Conservation (phyloP, 441 rosid genomes). For the Corymbia citriodora region DNA sequence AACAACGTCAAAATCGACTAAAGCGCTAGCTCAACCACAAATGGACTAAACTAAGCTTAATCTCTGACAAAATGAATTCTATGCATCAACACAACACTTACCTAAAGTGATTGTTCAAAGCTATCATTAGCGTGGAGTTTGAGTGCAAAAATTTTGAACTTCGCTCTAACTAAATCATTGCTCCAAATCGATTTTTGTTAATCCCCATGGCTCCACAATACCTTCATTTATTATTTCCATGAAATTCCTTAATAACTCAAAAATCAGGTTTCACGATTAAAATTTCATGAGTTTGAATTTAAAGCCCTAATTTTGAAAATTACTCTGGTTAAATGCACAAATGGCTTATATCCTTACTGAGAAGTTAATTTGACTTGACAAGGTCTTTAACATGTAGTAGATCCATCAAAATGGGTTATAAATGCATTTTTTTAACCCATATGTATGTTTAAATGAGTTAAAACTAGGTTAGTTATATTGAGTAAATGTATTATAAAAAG, state of each 20-base stretch:
- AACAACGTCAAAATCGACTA: too few relatives aligned
- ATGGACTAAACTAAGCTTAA: not conserved
- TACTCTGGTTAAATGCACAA: too few relatives aligned
- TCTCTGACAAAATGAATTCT: not conserved
- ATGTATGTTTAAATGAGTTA: too few relatives aligned
- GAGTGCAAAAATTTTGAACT: not conserved
- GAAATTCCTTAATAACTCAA: not conserved
- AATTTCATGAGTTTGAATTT: too few relatives aligned
- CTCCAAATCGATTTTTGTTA: not conserved
- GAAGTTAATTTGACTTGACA: not conserved
- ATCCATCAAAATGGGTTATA: too few relatives aligned
- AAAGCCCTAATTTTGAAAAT: not conserved
- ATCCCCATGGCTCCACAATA: fast-evolving
- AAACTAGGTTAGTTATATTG: too few relatives aligned
- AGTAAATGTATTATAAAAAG: too few relatives aligned
- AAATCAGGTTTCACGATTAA: too few relatives aligned
- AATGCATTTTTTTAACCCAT: too few relatives aligned
- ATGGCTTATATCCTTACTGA: not conserved
- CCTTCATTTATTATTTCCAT: not conserved
- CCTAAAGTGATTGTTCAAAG: not conserved
- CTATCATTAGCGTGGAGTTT: too few relatives aligned
- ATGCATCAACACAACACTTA: not conserved
- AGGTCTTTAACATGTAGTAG: not conserved
- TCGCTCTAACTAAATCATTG: not conserved
- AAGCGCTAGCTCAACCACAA: not conserved